A percentile compares a stretch with the other conserved stretches of the same genome.
phyloP scores from a whole-genome alignment of 352 stramenopile genomes.

The Phytophthora fragariae region DNA sequence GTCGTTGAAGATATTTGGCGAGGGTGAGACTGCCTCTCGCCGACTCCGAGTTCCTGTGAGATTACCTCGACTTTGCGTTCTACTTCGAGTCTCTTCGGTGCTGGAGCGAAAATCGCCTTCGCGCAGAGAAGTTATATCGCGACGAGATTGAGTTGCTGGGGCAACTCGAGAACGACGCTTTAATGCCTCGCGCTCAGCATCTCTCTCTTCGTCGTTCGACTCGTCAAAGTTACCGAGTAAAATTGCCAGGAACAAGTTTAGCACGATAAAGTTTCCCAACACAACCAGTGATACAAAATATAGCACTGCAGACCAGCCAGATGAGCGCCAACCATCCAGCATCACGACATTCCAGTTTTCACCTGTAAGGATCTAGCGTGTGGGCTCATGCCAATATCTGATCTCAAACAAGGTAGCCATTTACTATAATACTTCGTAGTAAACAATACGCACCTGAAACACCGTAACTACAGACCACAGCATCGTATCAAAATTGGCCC shows the following conservation, averaged over 20 bases:
- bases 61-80: slow-evolving; percentile 21
- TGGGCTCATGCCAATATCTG: background rate
- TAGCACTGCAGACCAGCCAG: slow-evolving; percentile 57
- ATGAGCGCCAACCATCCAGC: slow-evolving; percentile 86
- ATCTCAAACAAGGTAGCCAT: background rate
- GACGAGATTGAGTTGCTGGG: slow-evolving; percentile 22
- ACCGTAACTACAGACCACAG: slow-evolving; percentile 77
- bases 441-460: slow-evolving; percentile 53
- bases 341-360: slow-evolving; percentile 95
- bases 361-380: slow-evolving; percentile 86
- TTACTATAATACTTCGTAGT: too few relatives aligned
- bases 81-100: slow-evolving; percentile 21
- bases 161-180: slow-evolving; percentile 41
- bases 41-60: slow-evolving; percentile 29
- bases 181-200: slow-evolving; percentile 48
- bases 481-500: slow-evolving; percentile 76
- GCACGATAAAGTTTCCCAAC: slow-evolving; percentile 89
- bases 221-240: slow-evolving; percentile 91
- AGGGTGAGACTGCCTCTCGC: slow-evolving; percentile 21
- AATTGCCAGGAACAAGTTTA: slow-evolving; percentile 95
- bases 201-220: slow-evolving; percentile 61
- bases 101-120: slow-evolving; percentile 24
- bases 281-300: slow-evolving; percentile 91
- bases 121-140: slow-evolving; percentile 17
- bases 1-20: slow-evolving; percentile 50